A percentile compares a stretch with the other conserved stretches of the same genome.
phyloP scores from a whole-genome alignment of 2,329 filamentous ascomycete genomes.

The Geosmithia putterillii region DNA sequence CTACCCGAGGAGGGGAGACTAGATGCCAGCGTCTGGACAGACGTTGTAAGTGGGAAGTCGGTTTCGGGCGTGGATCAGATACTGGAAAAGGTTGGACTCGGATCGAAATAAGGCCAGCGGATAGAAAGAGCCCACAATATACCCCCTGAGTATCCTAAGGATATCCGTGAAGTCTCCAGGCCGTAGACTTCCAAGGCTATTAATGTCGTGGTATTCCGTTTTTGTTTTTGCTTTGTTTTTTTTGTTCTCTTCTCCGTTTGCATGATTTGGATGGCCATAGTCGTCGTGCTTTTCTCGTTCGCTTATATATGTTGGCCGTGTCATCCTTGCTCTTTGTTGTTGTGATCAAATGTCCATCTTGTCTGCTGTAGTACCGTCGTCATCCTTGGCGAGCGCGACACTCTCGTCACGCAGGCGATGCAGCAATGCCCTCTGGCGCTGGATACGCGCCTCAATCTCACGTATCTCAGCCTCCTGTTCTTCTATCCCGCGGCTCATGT shows the following conservation, averaged over 20 bases:
- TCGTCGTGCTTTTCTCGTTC: too few species aligned
- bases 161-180: too few species aligned
- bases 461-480: constrained; percentile 63
- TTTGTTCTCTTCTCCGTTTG: too few species aligned
- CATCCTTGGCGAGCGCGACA: constrained; percentile 16
- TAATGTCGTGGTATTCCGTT: too few species aligned
- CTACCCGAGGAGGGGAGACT: constrained; percentile 50
- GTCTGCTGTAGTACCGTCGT: constrained; percentile 9
- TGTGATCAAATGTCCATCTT: constrained; percentile 29
- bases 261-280: too few species aligned
- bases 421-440: constrained; percentile 47
- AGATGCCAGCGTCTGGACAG: constrained; percentile 53
- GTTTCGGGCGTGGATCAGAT: constrained; percentile 54
- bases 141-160: neutral
- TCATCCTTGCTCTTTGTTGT: neutral
- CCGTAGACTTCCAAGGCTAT: too few species aligned
- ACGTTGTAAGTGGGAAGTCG: constrained; percentile 51
- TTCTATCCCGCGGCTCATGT: constrained; percentile 52
- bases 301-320: neutral
- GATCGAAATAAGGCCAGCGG: neutral
- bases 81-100: constrained; percentile 37
- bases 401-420: constrained; percentile 39
- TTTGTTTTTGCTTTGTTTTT: too few species aligned
- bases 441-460: constrained; percentile 52
- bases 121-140: neutral